A percentile compares a stretch with the other conserved stretches of the same genome.
These are phyloP conservation scores for Phytophthora europaea DNA, from an alignment of 352 stramenopile species.

Conservation along the genomic window DNA sequence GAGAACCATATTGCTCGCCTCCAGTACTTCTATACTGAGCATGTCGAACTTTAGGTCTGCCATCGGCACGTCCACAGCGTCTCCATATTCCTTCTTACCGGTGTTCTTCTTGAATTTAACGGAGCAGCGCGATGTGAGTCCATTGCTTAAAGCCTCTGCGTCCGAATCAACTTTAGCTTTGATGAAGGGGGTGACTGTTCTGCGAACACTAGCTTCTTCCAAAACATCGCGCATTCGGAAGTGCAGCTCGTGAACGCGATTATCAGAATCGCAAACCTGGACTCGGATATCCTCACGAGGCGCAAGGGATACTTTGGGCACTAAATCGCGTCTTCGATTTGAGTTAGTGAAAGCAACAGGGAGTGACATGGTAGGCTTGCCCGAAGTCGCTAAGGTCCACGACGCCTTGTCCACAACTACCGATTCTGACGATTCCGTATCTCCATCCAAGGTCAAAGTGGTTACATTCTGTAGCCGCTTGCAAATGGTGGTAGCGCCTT, in stretches of 20 bases:
- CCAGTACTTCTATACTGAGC: constrained; percentile 51
- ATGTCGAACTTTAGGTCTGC: constrained; percentile 60
- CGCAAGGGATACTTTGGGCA: constrained; percentile 45
- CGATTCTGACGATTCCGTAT: background rate
- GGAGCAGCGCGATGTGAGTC: background rate
- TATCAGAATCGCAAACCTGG: constrained; percentile 41
- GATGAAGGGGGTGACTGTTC: constrained; percentile 46
- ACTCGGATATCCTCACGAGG: constrained; percentile 63
- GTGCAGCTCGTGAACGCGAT: constrained; percentile 50
- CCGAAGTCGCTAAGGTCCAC: constrained; percentile 31
- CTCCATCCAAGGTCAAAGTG: constrained; percentile 15
- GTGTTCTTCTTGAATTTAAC: constrained; percentile 1
- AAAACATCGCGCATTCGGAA: constrained; percentile 55
- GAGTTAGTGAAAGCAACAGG: constrained; percentile 41
- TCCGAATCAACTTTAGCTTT: constrained; percentile 38
- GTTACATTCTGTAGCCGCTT: constrained; percentile 35
- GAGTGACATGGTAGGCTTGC: constrained; percentile 19
- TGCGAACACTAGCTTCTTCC: constrained; percentile 56
- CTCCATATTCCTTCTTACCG: background rate
- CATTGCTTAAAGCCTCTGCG: background rate
- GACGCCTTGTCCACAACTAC: constrained; percentile 20
- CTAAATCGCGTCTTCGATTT: constrained; percentile 26
- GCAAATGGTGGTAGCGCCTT: constrained; percentile 44
- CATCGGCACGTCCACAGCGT: constrained; percentile 29
- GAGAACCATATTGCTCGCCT: constrained; percentile 62